A percentile compares a stretch with the other conserved stretches of the same genome.
These are phyloP conservation scores for Phoenix roebelenii DNA, from an alignment of 176 grass and related monocot species.

Conservation along the genomic window DNA sequence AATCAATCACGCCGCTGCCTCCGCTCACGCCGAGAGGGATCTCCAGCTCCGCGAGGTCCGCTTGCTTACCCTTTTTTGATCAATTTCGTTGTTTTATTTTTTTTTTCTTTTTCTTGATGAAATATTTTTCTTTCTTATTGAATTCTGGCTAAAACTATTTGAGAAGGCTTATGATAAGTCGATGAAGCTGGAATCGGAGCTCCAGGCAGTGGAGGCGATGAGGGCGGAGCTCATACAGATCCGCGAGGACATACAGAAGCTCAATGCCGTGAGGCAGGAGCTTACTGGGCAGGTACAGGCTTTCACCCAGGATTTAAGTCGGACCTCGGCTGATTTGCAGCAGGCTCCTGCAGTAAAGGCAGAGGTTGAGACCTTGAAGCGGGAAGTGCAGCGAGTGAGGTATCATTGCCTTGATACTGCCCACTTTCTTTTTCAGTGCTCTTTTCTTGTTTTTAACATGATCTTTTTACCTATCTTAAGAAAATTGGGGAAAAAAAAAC, in stretches of 20 bases:
- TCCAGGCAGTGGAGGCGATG: conserved; percentile 39
- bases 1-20: conserved; percentile 26
- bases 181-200: conserved; percentile 58
- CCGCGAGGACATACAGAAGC: conserved; percentile 56
- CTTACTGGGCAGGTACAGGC: conserved; percentile 39
- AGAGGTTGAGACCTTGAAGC: conserved; percentile 55
- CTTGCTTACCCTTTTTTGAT: background rate
- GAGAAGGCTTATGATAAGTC: conserved; percentile 50
- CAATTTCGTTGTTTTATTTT: too few species aligned
- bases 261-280: conserved; percentile 50
- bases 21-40: conserved; percentile 54
- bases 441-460: too few species aligned
- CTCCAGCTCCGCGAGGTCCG: conserved; percentile 71
- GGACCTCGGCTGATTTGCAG: conserved; percentile 47
- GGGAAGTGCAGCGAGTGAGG: conserved; percentile 64
- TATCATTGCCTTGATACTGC: background rate
- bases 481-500: too few species aligned
- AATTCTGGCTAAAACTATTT: background rate
- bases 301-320: conserved; percentile 54
- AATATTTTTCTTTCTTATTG: background rate
- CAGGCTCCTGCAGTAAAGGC: conserved; percentile 56
- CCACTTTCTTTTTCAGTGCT: too few species aligned
- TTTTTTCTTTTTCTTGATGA: background rate
- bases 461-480: too few species aligned
- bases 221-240: conserved; percentile 46